Conservation (phyloP, 768 basidiomycete genomes). For the Termitomyces sp. region DNA sequence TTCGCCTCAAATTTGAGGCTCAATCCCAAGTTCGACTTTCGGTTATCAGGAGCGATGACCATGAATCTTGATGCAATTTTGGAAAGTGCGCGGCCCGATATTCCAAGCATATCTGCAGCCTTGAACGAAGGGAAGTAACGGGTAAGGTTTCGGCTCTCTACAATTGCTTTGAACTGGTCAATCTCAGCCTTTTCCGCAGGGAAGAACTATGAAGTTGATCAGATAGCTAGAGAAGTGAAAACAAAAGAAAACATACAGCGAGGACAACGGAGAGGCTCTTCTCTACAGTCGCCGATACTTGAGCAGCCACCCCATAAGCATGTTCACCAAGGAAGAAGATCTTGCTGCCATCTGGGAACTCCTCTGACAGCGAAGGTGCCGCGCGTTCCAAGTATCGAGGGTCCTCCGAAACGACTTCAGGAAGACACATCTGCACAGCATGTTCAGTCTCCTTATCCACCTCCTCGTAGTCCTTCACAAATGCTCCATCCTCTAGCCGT, state of each 20-base stretch:
- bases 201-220: conserved; percentile 59
- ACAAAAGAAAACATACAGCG: conserved; percentile 49
- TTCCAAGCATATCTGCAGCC: conserved; percentile 64
- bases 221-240: not conserved
- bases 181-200: conserved; percentile 79
- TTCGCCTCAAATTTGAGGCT: conserved; percentile 97
- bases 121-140: conserved; percentile 77
- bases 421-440: conserved; percentile 82
- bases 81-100: conserved; percentile 77
- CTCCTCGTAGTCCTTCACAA: conserved; percentile 92
- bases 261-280: conserved; percentile 74
- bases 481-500: conserved; percentile 80
- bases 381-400: conserved; percentile 79
- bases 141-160: conserved; percentile 43
- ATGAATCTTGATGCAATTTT: conserved; percentile 93
- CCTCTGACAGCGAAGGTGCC: conserved; percentile 77
- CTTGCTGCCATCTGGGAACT: conserved; percentile 86
- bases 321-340: conserved; percentile 96
- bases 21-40: conserved; percentile 87
- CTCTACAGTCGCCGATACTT: conserved; percentile 71
- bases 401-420: conserved; percentile 82
- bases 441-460: conserved; percentile 78
- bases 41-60: conserved; percentile 69
- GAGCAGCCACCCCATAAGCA: conserved; percentile 93
- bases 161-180: conserved; percentile 68